Percentiles rank a stretch among this genome's conserved stretches.
phyloP scores from a whole-genome alignment of 345 rosid genomes.

The Citrus trifoliata region DNA sequence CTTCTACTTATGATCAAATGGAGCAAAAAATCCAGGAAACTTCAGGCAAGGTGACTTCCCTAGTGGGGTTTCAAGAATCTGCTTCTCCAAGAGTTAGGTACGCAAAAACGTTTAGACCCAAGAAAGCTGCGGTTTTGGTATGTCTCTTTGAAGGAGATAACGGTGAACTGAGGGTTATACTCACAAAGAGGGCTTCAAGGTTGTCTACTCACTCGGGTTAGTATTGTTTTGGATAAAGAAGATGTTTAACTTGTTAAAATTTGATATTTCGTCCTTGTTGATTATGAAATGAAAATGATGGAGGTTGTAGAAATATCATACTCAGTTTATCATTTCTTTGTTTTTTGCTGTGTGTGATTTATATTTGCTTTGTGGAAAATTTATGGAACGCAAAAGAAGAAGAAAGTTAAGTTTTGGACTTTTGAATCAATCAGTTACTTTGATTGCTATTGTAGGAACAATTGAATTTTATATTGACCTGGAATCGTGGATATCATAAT shows the following conservation, averaged over 20 bases:
- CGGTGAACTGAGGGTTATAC: conserved; percentile 77
- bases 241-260: neutral
- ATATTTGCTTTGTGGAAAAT: neutral
- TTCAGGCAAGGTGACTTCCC: conserved; percentile 68
- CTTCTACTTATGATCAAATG: conserved; percentile 40
- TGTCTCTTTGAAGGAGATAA: conserved; percentile 81
- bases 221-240: conserved; percentile 20
- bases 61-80: conserved; percentile 78
- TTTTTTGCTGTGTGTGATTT: neutral
- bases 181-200: conserved; percentile 77
- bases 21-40: conserved; percentile 40
- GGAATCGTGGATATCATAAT: too few species aligned
- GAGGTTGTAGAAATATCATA: too few species aligned
- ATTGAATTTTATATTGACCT: neutral
- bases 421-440: neutral
- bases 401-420: neutral
- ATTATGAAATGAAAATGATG: neutral
- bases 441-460: neutral
- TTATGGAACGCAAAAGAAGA: neutral
- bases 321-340: neutral
- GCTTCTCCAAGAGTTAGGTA: conserved; percentile 40
- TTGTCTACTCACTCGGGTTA: conserved; percentile 86
- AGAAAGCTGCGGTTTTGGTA: conserved; percentile 87
- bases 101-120: conserved; percentile 58
- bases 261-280: neutral